phyloP scores from a whole-genome alignment of 345 rosid species.

The Diplotaxis tenuifolia region DNA sequence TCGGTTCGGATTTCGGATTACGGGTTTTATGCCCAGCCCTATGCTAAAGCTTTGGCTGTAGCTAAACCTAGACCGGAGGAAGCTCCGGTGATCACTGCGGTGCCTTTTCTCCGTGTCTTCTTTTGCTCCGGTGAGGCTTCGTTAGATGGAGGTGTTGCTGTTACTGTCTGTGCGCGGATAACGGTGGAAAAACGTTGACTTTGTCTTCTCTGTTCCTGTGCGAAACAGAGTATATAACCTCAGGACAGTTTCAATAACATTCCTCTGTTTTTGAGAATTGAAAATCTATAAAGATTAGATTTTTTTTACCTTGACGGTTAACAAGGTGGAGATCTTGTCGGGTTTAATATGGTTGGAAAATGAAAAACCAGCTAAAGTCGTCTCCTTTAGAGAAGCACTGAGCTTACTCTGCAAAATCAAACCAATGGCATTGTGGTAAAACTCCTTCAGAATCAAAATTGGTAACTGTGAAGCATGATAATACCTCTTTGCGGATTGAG shows the following conservation, averaged over 20 bases:
- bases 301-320: constrained; percentile 56
- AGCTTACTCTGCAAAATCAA: constrained; percentile 56
- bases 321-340: constrained; percentile 46
- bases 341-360: constrained; percentile 50
- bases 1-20: no score
- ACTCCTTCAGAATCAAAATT: background rate
- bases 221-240: background rate
- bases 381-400: constrained; percentile 64
- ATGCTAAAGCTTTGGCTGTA: constrained; percentile 79
- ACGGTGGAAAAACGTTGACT: background rate
- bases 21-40: no score
- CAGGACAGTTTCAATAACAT: background rate
- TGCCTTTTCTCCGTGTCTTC: constrained; percentile 78
- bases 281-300: background rate
- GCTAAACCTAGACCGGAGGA: constrained; percentile 93
- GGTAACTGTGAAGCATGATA: background rate
- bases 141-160: constrained; percentile 50
- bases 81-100: constrained; percentile 77
- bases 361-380: constrained; percentile 64
- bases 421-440: background rate
- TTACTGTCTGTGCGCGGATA: constrained; percentile 56
- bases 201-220: constrained; percentile 33
- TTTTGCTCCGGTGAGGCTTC: constrained; percentile 55
- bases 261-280: background rate
- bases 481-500: constrained; percentile 65